These are phyloP conservation scores for Neurospora crassa DNA, from an alignment of 2,329 filamentous ascomycete species.

Conservation along the genomic window DNA sequence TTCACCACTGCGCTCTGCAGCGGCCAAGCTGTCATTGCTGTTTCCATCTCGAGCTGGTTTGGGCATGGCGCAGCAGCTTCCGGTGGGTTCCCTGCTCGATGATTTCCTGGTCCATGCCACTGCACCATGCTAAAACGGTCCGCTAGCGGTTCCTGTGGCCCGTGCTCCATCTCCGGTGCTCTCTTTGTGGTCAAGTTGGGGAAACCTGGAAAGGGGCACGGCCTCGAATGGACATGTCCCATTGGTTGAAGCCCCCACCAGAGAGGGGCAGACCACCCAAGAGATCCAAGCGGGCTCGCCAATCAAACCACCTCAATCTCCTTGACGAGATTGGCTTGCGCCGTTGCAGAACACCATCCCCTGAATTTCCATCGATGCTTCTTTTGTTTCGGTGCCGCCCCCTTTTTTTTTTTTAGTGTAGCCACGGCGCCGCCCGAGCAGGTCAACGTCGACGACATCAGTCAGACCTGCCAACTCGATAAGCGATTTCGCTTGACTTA, in stretches of 20 bases:
- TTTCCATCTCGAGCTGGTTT: not conserved
- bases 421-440: not conserved
- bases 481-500: not conserved
- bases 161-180: slow-evolving; percentile 1
- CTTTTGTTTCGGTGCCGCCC: not conserved
- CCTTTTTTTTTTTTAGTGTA: not conserved
- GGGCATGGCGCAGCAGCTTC: not conserved
- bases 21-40: not conserved
- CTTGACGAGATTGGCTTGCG: slow-evolving; percentile 16
- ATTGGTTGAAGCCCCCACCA: not conserved
- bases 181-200: slow-evolving; percentile 1
- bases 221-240: not conserved
- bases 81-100: not conserved
- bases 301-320: slow-evolving; percentile 13
- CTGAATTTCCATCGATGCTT: not conserved
- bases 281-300: slow-evolving; percentile 1
- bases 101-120: not conserved
- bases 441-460: not conserved
- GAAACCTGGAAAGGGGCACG: not conserved
- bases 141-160: not conserved
- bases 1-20: not conserved
- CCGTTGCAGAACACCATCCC: not conserved
- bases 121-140: not conserved
- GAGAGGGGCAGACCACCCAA: not conserved
- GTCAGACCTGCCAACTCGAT: not conserved